Conservation (phyloP, 495 filamentous ascomycete species). For the Polyplosphaeria fusca region DNA sequence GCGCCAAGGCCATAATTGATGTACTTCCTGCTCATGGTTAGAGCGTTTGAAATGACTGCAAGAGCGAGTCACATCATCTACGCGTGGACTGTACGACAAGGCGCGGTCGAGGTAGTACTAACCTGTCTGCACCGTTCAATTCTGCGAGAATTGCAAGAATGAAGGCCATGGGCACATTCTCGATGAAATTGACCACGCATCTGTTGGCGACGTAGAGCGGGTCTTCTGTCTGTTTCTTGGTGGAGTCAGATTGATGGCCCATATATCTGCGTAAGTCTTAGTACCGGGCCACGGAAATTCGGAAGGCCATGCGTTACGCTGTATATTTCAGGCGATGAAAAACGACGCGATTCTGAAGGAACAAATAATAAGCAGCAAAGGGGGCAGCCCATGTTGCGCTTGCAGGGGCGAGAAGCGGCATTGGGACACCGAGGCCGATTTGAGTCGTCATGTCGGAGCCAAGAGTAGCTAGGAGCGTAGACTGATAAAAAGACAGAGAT, state of each 20-base stretch:
- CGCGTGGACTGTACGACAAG: background rate
- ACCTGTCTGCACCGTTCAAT: constrained; percentile 45
- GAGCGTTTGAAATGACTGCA: background rate
- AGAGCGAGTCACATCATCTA: background rate
- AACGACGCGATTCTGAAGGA: constrained; percentile 46
- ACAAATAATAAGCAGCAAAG: constrained; percentile 46
- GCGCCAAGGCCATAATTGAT: constrained; percentile 41
- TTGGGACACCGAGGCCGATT: constrained; percentile 25
- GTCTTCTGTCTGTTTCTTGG: constrained; percentile 14
- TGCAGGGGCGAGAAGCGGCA: constrained; percentile 32
- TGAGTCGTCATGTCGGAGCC: constrained; percentile 2
- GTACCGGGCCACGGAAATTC: background rate
- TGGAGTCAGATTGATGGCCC: constrained; percentile 8
- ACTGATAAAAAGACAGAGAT: too few species aligned
- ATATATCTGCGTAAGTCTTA: constrained; percentile 8
- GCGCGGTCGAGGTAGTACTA: constrained; percentile 15
- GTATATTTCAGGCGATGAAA: constrained; percentile 40
- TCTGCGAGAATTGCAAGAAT: constrained; percentile 41
- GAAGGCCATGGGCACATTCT: constrained; percentile 46
- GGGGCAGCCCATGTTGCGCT: constrained; percentile 48
- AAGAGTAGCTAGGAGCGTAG: too few species aligned
- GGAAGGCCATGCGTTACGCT: constrained; percentile 13
- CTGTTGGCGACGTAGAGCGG: constrained; percentile 38
- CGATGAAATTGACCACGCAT: constrained; percentile 45
- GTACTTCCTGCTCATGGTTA: constrained; percentile 1